These are phyloP conservation scores for Pterulicium gracile DNA, from an alignment of 1,284 basidiomycete genomes.

Conservation along the genomic window DNA sequence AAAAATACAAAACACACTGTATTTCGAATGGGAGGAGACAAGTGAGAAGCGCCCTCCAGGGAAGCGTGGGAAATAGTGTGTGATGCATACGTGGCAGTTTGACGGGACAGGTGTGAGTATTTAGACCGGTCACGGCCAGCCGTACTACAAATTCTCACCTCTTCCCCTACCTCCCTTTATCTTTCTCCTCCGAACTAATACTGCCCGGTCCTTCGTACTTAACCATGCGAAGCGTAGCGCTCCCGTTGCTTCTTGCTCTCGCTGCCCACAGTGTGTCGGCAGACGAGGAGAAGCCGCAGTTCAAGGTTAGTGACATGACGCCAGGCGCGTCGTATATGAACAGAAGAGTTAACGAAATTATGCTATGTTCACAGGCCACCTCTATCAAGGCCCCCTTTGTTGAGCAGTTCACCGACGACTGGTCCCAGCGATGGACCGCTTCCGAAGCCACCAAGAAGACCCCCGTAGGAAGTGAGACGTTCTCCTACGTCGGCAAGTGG, in stretches of 20 bases:
- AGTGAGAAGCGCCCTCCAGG: too few relatives aligned
- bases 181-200: constrained; percentile 19
- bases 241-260: constrained; percentile 58
- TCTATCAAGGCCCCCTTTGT: constrained; percentile 86
- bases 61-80: constrained; percentile 9
- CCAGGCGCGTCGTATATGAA: constrained; percentile 7
- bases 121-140: constrained; percentile 8
- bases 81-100: constrained; percentile 36
- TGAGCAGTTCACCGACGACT: constrained; percentile 94
- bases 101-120: constrained; percentile 1
- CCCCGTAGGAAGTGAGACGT: constrained; percentile 85
- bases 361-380: constrained; percentile 46
- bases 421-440: constrained; percentile 88
- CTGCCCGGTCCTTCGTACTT: constrained; percentile 47
- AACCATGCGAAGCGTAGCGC: constrained; percentile 75
- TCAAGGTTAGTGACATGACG: constrained; percentile 40
- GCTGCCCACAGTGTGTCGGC: constrained; percentile 52
- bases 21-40: constrained; percentile 15
- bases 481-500: constrained; percentile 98
- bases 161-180: constrained; percentile 21
- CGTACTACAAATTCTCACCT: constrained; percentile 16
- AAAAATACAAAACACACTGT: too few relatives aligned
- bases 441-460: constrained; percentile 98
- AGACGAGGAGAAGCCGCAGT: constrained; percentile 53
- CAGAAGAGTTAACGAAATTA: constrained; percentile 1